These are phyloP conservation scores for Blastobotrys malaysiensis DNA, from an alignment of 1,139 yeast genomes.

Conservation along the genomic window DNA sequence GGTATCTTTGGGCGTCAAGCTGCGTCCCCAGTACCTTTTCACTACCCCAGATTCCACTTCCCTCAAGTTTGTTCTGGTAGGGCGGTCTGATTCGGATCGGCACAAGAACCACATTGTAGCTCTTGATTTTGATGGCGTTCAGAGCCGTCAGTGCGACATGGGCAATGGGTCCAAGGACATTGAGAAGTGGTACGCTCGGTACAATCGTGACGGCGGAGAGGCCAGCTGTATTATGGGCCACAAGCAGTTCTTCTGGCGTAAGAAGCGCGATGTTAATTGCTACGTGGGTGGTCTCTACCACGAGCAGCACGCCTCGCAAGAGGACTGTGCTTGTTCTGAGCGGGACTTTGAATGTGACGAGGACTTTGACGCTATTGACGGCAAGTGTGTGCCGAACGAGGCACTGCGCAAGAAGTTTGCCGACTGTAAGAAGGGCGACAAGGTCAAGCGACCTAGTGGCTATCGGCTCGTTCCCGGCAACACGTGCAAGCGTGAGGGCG, in stretches of 20 bases:
- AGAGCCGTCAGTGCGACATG: constrained; percentile 28
- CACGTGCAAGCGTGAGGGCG: constrained; percentile 36
- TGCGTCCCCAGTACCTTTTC: constrained; percentile 42
- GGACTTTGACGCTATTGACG: constrained; percentile 47
- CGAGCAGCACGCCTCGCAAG: constrained; percentile 52
- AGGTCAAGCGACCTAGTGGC: constrained; percentile 27
- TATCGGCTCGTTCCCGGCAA: constrained; percentile 46
- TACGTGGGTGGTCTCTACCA: constrained; percentile 55
- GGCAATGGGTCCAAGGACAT: constrained; percentile 46
- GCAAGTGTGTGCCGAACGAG: constrained; percentile 52
- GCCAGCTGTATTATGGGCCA: constrained; percentile 74
- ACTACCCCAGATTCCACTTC: constrained; percentile 77
- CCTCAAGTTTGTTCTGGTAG: constrained; percentile 52
- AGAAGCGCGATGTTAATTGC: constrained; percentile 67
- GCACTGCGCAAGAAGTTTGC: constrained; percentile 17
- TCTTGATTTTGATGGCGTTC: constrained; percentile 60
- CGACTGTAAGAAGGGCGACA: constrained; percentile 17
- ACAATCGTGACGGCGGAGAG: constrained; percentile 38
- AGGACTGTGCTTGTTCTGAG: constrained; percentile 60
- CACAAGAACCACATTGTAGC: constrained; percentile 36
- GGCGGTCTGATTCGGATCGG: constrained; percentile 33
- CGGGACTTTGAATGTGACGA: constrained; percentile 69
- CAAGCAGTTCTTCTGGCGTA: constrained; percentile 57
- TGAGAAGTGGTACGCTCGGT: constrained; percentile 64
- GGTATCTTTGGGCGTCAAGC: constrained; percentile 44